phyloP scores from a whole-genome alignment of 495 filamentous ascomycete genomes.

The Parachaetomium inaequale region DNA sequence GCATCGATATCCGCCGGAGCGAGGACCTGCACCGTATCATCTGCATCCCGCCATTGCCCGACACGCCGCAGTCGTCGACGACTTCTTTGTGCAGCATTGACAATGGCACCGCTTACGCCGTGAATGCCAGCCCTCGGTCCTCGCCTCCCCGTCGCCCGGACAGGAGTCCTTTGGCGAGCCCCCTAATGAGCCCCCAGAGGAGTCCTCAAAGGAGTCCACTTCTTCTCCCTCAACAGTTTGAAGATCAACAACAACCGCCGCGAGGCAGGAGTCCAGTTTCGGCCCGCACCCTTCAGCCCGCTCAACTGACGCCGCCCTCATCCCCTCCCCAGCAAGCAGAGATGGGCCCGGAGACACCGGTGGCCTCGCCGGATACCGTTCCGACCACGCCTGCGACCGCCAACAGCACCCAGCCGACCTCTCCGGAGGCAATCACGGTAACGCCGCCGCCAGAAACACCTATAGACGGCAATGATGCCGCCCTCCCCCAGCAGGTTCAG shows the following conservation, averaged over 20 bases:
- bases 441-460: constrained; percentile 5
- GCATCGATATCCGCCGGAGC: constrained; percentile 39
- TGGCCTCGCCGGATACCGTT: background rate
- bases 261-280: constrained; percentile 17
- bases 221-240: constrained; percentile 27
- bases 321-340: constrained; percentile 18
- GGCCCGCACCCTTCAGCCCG: constrained; percentile 5
- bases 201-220: constrained; percentile 28
- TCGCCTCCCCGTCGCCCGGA: constrained; percentile 25
- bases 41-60: constrained; percentile 41
- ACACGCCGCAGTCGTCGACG: constrained; percentile 45
- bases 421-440: background rate
- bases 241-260: constrained; percentile 14
- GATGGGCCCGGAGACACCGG: constrained; percentile 6
- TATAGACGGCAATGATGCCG: background rate
- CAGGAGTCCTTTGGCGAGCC: constrained; percentile 18
- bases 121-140: constrained; percentile 22
- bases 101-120: constrained; percentile 19
- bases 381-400: constrained; percentile 2
- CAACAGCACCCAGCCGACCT: background rate
- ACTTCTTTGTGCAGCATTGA: constrained; percentile 49
- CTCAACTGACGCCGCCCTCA: constrained; percentile 20
- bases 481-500: too few species aligned
- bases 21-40: constrained; percentile 42
- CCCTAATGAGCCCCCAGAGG: constrained; percentile 15